Conservation (phyloP, 1,284 basidiomycete genomes). For the Cryptococcus sp. region DNA sequence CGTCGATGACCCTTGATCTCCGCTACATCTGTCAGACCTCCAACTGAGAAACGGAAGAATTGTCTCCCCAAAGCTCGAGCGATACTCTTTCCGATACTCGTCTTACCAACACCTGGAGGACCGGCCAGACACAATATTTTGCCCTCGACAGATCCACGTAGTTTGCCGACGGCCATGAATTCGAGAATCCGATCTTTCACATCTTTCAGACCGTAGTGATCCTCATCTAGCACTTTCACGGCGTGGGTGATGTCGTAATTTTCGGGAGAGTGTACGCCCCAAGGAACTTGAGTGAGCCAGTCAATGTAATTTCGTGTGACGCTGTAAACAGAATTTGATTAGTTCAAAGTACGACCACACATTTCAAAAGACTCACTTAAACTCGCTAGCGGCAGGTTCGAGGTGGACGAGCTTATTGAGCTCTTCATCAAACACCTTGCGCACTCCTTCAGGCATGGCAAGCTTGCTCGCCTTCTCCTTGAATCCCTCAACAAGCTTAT, state of each 20-base stretch:
- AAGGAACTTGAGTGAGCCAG: constrained; percentile 94
- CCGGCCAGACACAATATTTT: constrained; percentile 98
- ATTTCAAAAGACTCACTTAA: constrained; percentile 58
- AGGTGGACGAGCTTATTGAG: constrained; percentile 86
- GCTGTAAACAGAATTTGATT: constrained; percentile 42
- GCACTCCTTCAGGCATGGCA: constrained; percentile 89
- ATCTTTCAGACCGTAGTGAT: constrained; percentile 94
- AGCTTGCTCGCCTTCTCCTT: constrained; percentile 81
- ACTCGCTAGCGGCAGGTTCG: constrained; percentile 90
- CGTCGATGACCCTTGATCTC: constrained; percentile 98
- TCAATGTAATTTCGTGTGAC: constrained; percentile 97
- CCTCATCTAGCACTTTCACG: constrained; percentile 82
- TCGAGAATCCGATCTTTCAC: constrained; percentile 97
- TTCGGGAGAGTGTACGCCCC: constrained; percentile 93
- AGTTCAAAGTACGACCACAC: neutral
- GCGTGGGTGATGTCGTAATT: constrained; percentile 90
- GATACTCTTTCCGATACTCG: constrained; percentile 84
- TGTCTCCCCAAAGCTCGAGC: constrained; percentile 51
- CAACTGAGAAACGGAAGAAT: constrained; percentile 76
- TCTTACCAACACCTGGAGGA: constrained; percentile 97
- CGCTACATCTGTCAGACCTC: constrained; percentile 94
- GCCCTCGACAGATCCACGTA: constrained; percentile 93
- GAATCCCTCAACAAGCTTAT: constrained; percentile 96
- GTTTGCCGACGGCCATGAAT: constrained; percentile 96
- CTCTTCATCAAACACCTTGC: constrained; percentile 97